Evolutionary conservation across 441 rosid genomes (phyloP).

Genomic region (Erodium moschatum): DNA sequence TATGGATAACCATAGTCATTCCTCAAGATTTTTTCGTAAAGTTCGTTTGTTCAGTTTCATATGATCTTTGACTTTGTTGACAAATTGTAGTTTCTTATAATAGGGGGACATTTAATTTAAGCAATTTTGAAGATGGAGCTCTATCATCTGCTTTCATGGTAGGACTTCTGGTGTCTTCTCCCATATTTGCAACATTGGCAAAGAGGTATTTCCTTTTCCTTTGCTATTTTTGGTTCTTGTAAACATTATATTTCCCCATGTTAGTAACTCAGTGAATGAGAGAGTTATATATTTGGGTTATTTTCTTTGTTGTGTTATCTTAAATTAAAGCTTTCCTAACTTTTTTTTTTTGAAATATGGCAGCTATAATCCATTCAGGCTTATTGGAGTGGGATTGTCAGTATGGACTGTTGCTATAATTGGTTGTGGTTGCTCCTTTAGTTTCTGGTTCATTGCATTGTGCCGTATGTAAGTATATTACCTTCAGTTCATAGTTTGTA

Average conservation of each 20-base stretch:
- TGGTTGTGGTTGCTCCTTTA: conserved; percentile 74
- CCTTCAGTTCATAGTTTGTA: conserved; percentile 1
- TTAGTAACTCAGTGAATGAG: neutral
- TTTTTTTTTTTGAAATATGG: conserved; percentile 11
- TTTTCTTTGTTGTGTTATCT: neutral
- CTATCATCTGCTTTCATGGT: conserved; percentile 96
- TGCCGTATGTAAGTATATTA: conserved; percentile 68
- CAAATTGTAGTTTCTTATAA: neutral
- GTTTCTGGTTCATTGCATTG: conserved; percentile 77
- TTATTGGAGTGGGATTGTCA: conserved; percentile 82
- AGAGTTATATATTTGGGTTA: neutral
- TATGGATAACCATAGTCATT: neutral
- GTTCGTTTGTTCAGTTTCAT: neutral
- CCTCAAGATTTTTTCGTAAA: neutral
- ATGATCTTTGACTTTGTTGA: neutral
- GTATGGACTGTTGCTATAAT: conserved; percentile 75
- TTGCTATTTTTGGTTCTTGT: neutral
- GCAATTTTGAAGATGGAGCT: conserved; percentile 82
- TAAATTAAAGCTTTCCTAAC: conserved; percentile 14
- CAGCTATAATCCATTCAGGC: conserved; percentile 89
- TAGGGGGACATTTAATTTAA: conserved; percentile 81
- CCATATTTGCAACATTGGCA: conserved; percentile 81
- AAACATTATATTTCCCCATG: neutral
- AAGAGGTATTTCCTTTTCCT: conserved; percentile 44
- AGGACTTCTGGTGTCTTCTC: conserved; percentile 87